Percentiles rank a stretch among this genome's conserved stretches.
Evolutionary conservation across 1,284 basidiomycete genomes (phyloP).

Genomic region (Boletellus deceptivus): DNA sequence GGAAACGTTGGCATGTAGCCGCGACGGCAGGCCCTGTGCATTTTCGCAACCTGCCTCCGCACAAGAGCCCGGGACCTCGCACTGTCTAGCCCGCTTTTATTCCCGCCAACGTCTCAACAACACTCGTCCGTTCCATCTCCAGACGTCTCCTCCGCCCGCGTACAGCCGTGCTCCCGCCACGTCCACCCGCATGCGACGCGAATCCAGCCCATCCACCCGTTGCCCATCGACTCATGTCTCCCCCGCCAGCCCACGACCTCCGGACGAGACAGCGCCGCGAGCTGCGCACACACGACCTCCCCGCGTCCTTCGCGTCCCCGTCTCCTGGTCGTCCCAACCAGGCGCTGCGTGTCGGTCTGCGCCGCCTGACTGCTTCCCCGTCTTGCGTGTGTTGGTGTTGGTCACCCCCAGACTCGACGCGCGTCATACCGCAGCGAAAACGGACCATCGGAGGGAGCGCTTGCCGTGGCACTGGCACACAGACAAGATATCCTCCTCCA

Average conservation of each 20-base stretch:
- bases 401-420: background rate
- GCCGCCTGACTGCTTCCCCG: background rate
- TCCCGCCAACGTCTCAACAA: conserved; percentile 3
- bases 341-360: background rate
- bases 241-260: conserved; percentile 1
- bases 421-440: conserved; percentile 1
- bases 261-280: conserved; percentile 1
- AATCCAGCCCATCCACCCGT: conserved; percentile 2
- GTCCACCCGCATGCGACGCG: conserved; percentile 15
- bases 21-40: conserved; percentile 36
- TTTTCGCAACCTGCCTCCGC: conserved; percentile 34
- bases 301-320: conserved; percentile 3
- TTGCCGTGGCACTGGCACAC: conserved; percentile 2
- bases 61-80: conserved; percentile 22
- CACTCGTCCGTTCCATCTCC: conserved; percentile 8
- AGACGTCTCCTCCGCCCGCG: background rate
- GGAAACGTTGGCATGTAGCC: conserved; percentile 41
- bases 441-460: conserved; percentile 3
- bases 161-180: background rate
- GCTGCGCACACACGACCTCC: background rate
- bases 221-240: conserved; percentile 3
- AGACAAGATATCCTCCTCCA: conserved; percentile 11
- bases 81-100: conserved; percentile 8
- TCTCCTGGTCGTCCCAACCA: conserved; percentile 9
- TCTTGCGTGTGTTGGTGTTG: background rate